Evolutionary conservation across 371 early-diverging fungal genomes (phyloP).

Genomic region (Dinochytrium kinnereticum): DNA sequence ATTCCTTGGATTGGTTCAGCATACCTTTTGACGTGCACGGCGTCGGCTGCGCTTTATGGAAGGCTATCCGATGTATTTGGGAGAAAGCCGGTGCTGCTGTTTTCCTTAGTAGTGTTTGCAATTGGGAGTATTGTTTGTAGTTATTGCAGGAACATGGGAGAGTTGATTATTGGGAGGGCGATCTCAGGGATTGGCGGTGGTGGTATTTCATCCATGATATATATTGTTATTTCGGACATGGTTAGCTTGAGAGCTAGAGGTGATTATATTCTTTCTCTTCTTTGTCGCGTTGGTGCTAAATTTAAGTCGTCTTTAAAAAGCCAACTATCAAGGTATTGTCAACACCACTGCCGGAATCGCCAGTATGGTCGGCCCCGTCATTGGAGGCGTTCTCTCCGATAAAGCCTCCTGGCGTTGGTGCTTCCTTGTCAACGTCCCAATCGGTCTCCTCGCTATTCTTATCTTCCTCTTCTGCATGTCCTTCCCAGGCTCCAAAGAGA

Average conservation of each 20-base stretch:
- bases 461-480: slow-evolving; percentile 49
- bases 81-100: slow-evolving; percentile 53
- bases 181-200: slow-evolving; percentile 15
- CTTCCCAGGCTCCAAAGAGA: slow-evolving; percentile 2
- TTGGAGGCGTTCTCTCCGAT: slow-evolving; percentile 48
- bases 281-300: too few species aligned
- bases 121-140: slow-evolving; percentile 22
- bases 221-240: slow-evolving; percentile 3
- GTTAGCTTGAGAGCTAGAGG: slow-evolving; percentile 65
- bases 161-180: slow-evolving; percentile 59
- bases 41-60: slow-evolving; percentile 15
- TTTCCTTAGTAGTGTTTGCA: slow-evolving; percentile 25
- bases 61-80: slow-evolving; percentile 62
- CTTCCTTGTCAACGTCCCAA: slow-evolving; percentile 62
- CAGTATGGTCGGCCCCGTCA: slow-evolving; percentile 45
- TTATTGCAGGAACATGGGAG: slow-evolving; percentile 50
- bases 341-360: slow-evolving; percentile 43
- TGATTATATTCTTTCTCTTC: too few species aligned
- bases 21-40: slow-evolving; percentile 38
- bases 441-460: slow-evolving; percentile 56
- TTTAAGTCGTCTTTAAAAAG: too few species aligned
- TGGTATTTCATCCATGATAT: not conserved
- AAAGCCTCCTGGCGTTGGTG: slow-evolving; percentile 44
- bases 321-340: slow-evolving; percentile 47
- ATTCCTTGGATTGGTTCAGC: slow-evolving; percentile 65